Base-by-base conservation (phyloP, 2,329 filamentous ascomycete species). In the Trichoderma sp. region DNA sequence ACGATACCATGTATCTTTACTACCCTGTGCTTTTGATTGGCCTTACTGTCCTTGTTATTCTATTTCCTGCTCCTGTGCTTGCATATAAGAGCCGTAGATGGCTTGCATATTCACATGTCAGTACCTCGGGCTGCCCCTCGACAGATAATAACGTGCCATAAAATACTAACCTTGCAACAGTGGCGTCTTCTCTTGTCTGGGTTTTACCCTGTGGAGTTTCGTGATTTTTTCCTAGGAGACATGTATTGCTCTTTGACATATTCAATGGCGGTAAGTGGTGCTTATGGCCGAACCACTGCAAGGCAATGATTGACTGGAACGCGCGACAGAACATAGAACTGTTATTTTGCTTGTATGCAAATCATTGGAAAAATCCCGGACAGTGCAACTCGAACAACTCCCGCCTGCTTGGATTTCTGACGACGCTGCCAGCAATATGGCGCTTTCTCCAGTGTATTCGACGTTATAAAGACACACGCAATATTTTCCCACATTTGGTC, bases 171-270 rank as follows among this genome's bases (percentile, higher is more conserved):
- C 5, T n/a, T 54, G 17, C 1, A 25, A 6, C 70, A 95, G 90
- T 96, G 92, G 87, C 92, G 95, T 69, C 83, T 98, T 19, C 81
- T 96, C 64, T 85, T 94, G 58, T 92, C 94, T 15, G 94, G 94
- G 4, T 77, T 97, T 22, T 97, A 96, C 74, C 93, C 93, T 1
- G 95, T 99, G 59, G 94, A 98, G 77, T 99, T 98, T 77, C 88
- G 94, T 68, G 95, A 99, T 79, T 98, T 99, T 80, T 98, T 97
- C 79, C 85, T 98, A 0, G 95, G 95, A 63, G 95, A 99, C 77
- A 97, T 98, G 84, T 97, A 97, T 78, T 98, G 94, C 79, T 98
- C 95, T 3, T 84, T 97, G 67, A 97, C 94, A 6, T 99, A 99
- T 78, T 87, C 90, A 17, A 92, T 92, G 79, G 90, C 92, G 69